phyloP scores from a whole-genome alignment of 2,329 filamentous ascomycete genomes.

The Oidium heveae region DNA sequence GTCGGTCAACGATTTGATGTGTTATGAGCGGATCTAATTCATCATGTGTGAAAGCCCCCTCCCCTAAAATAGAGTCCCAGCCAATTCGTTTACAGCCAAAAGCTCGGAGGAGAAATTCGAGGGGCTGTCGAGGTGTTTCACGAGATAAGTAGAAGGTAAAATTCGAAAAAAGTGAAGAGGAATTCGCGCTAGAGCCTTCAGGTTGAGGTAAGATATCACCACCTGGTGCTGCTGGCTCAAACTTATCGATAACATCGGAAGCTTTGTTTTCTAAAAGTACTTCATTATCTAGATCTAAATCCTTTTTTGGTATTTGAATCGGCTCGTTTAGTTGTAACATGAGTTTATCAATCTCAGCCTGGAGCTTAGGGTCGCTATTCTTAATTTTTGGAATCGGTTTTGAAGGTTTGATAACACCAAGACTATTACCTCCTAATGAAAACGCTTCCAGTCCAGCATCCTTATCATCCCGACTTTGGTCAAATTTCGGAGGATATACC shows the following conservation, averaged over 20 bases:
- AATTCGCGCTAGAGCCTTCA: slow-evolving; percentile 34
- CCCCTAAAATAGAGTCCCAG: slow-evolving; percentile 78
- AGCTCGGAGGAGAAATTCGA: slow-evolving; percentile 79
- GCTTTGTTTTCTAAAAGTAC: slow-evolving; percentile 5
- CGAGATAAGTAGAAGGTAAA: slow-evolving; percentile 84
- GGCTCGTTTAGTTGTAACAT: slow-evolving; percentile 38
- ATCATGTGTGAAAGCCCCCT: slow-evolving; percentile 75
- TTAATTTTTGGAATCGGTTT: slow-evolving; percentile 27
- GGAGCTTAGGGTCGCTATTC: slow-evolving; percentile 33
- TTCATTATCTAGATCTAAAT: slow-evolving; percentile 20
- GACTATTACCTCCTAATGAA: slow-evolving; percentile 54
- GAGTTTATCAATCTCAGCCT: slow-evolving; percentile 42
- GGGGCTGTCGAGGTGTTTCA: slow-evolving; percentile 68
- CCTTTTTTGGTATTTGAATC: slow-evolving; percentile 18
- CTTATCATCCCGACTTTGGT: slow-evolving; percentile 62
- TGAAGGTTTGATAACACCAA: slow-evolving; percentile 25
- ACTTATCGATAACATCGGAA: slow-evolving; percentile 60
- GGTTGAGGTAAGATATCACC: slow-evolving; percentile 76
- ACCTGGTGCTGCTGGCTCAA: slow-evolving; percentile 59
- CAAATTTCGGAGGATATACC: slow-evolving; percentile 90
- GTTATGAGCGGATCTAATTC: slow-evolving; percentile 77
- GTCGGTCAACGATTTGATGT: slow-evolving; percentile 86
- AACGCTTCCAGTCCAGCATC: slow-evolving; percentile 81
- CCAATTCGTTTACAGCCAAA: slow-evolving; percentile 93
- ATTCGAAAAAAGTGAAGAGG: slow-evolving; percentile 57